phyloP scores from a whole-genome alignment of 345 rosid species.

The Corchorus olitorius region DNA sequence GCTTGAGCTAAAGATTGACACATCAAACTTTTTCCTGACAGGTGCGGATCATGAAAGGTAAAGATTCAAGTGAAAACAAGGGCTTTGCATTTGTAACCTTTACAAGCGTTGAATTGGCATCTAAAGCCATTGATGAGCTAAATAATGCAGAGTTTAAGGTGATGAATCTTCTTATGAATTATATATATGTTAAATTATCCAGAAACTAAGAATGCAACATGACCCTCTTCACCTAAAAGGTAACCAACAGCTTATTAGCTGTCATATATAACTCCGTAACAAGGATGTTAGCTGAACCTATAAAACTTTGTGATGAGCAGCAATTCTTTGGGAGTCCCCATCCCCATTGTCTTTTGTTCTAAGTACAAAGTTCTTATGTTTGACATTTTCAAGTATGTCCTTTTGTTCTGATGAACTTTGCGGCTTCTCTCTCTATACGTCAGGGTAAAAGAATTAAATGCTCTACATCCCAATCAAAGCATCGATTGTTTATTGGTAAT shows the following conservation, averaged over 20 bases:
- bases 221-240: neutral
- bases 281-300: neutral
- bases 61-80: conserved; percentile 60
- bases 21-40: conserved; percentile 27
- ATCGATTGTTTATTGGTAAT: conserved; percentile 63
- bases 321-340: neutral
- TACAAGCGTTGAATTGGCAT: conserved; percentile 60
- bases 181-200: neutral
- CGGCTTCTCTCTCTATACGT: neutral
- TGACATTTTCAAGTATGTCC: conserved; percentile 10
- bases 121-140: conserved; percentile 60
- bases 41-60: conserved; percentile 67
- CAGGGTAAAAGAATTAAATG: conserved; percentile 71
- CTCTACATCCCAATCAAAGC: conserved; percentile 63
- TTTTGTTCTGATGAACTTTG: conserved; percentile 1
- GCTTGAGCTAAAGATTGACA: conserved; percentile 1
- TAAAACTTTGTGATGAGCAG: neutral
- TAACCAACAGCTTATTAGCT: neutral
- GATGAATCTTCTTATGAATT: conserved; percentile 11
- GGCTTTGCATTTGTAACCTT: conserved; percentile 74
- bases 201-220: neutral
- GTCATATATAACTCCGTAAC: neutral
- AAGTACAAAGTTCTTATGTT: neutral
- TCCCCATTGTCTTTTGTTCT: neutral
- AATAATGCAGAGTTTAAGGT: conserved; percentile 68